These are phyloP conservation scores for Aspergillus arachidicola DNA, from an alignment of 2,329 filamentous ascomycete genomes.

Conservation along the genomic window DNA sequence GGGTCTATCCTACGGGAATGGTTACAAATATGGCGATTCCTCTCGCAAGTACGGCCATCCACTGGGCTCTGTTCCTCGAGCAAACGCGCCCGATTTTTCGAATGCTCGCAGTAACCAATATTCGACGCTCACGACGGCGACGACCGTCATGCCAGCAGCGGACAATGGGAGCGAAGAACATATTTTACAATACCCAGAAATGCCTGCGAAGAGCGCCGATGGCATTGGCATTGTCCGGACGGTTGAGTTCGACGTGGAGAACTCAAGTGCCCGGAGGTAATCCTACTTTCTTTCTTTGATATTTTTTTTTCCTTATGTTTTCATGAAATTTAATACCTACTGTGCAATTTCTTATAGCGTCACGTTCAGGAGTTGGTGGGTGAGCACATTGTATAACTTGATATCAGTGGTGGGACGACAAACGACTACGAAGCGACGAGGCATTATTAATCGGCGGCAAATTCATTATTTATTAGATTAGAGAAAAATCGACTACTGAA, in stretches of 20 bases:
- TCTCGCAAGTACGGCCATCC: constrained; percentile 26
- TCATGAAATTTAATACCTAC: not conserved
- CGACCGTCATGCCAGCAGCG: not conserved
- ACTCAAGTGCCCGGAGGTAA: constrained; percentile 9
- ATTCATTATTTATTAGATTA: not conserved
- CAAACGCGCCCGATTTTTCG: constrained; percentile 22
- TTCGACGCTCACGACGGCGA: constrained; percentile 21
- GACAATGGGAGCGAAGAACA: constrained; percentile 30
- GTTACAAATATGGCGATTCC: constrained; percentile 8
- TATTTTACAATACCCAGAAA: constrained; percentile 17
- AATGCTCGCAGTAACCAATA: constrained; percentile 21
- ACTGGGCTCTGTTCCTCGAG: constrained; percentile 26
- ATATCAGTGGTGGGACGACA: not conserved
- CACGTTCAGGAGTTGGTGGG: not conserved
- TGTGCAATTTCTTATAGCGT: not conserved
- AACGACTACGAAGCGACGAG: not conserved
- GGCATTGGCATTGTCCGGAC: constrained; percentile 27
- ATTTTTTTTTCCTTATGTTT: not conserved
- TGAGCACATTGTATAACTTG: not conserved
- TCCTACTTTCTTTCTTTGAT: not conserved
- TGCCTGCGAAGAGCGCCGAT: not conserved
- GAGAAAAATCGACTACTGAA: not conserved
- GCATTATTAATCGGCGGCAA: not conserved
- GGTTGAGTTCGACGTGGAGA: constrained; percentile 30
- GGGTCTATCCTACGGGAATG: constrained; percentile 25